A percentile compares a stretch with the other conserved stretches of the same genome.
These are phyloP conservation scores for Lobosporangium transversale DNA, from an alignment of 192 early-diverging fungal species.

Conservation along the genomic window DNA sequence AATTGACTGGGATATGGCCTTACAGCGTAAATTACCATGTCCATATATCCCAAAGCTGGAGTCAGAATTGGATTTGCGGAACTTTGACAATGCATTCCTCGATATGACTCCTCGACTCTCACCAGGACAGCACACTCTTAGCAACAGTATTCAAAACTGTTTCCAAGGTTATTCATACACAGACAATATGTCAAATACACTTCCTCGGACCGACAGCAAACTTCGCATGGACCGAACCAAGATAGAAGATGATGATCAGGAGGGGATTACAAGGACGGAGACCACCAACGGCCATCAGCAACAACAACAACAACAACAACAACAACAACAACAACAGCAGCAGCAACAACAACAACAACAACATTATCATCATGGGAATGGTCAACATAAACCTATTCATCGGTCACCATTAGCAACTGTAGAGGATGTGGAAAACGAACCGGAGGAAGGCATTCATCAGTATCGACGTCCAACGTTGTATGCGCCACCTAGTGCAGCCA, in stretches of 20 bases:
- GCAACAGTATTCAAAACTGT: constrained; percentile 49
- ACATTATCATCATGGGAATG: too few species aligned
- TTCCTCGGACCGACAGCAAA: constrained; percentile 42
- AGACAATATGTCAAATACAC: constrained; percentile 29
- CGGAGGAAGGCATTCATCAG: constrained; percentile 12
- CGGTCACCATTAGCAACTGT: constrained; percentile 2
- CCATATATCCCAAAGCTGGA: constrained; percentile 74
- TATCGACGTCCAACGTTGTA: constrained; percentile 15
- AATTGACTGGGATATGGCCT: constrained; percentile 80
- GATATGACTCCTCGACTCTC: constrained; percentile 60
- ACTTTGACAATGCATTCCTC: constrained; percentile 67
- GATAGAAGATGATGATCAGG: constrained; percentile 37
- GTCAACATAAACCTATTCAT: neutral
- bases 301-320: constrained; percentile 14
- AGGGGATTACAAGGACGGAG: neutral
- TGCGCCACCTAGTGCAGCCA: constrained; percentile 33
- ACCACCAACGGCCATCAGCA: neutral
- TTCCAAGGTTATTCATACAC: constrained; percentile 54
- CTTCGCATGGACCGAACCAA: constrained; percentile 11
- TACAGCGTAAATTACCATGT: constrained; percentile 64
- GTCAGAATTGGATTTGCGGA: constrained; percentile 62
- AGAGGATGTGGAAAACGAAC: neutral
- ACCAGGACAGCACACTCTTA: constrained; percentile 36
- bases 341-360: too few species aligned
- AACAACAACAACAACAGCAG: constrained; percentile 6